These are phyloP conservation scores for Ceratobasidium sp. DNA, from an alignment of 1,284 basidiomycete species.

Conservation along the genomic window DNA sequence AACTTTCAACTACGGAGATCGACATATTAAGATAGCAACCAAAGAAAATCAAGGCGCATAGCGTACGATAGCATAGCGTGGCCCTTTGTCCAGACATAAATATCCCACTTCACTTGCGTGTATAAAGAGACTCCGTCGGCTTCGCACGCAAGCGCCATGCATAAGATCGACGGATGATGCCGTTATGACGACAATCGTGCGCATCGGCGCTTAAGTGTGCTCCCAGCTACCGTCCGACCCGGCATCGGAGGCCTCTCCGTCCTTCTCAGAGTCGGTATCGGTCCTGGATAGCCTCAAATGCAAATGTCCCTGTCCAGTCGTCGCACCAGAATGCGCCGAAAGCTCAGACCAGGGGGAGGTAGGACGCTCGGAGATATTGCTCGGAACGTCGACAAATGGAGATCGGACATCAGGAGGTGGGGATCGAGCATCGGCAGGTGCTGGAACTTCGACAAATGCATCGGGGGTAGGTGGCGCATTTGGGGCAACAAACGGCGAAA, in stretches of 20 bases:
- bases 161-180: no score
- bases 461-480: slow-evolving; percentile 32
- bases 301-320: slow-evolving; percentile 27
- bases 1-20: no score
- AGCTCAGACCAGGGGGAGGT: slow-evolving; percentile 41
- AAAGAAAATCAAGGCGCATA: no score
- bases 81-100: no score
- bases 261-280: slow-evolving; percentile 41
- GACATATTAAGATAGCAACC: no score
- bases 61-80: no score
- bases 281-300: slow-evolving; percentile 35
- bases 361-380: slow-evolving; percentile 17
- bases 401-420: neutral
- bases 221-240: slow-evolving; percentile 45
- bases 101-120: no score
- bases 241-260: slow-evolving; percentile 26
- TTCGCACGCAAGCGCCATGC: no score
- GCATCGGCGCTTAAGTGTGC: slow-evolving; percentile 10
- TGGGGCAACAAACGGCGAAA: slow-evolving; percentile 35
- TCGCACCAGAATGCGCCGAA: slow-evolving; percentile 24
- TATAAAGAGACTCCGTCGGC: no score
- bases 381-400: slow-evolving; percentile 38
- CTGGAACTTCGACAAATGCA: slow-evolving; percentile 34
- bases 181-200: no score
- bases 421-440: slow-evolving; percentile 8